Percentiles rank a stretch among this genome's conserved stretches.
These are phyloP conservation scores for Gracilaria gracilis DNA, from an alignment of 23 red algal species.

Conservation along the genomic window DNA sequence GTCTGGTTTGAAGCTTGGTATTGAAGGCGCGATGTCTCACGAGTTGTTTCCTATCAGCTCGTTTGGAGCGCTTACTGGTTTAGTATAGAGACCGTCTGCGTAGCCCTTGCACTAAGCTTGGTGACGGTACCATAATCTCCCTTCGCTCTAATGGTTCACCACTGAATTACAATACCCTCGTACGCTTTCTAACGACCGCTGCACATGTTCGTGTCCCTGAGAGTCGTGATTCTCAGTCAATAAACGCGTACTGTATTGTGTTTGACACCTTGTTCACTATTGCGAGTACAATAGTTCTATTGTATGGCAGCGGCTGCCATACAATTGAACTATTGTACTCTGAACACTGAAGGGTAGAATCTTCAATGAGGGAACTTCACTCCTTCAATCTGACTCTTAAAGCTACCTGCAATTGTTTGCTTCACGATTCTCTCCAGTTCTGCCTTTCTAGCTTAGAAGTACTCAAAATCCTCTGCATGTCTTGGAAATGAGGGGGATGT, in stretches of 20 bases:
- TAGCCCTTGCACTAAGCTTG: neutral
- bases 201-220: neutral
- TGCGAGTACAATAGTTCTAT: too few species aligned
- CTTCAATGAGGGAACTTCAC: too few species aligned
- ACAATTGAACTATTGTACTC: too few species aligned
- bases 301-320: too few species aligned
- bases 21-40: neutral
- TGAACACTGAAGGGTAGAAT: too few species aligned
- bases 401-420: too few species aligned
- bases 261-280: neutral
- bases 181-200: neutral
- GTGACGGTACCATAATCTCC: neutral
- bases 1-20: neutral
- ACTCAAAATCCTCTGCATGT: too few species aligned
- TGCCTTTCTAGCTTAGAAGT: too few species aligned
- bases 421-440: too few species aligned
- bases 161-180: slow-evolving; percentile 31
- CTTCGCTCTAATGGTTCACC: slow-evolving; percentile 31
- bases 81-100: neutral
- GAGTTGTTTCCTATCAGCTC: neutral
- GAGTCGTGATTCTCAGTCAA: neutral
- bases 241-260: neutral
- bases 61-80: neutral
- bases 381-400: too few species aligned
- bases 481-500: too few species aligned